Base-by-base conservation (phyloP, 257 asterid species). In the Solanum dulcamara region DNA sequence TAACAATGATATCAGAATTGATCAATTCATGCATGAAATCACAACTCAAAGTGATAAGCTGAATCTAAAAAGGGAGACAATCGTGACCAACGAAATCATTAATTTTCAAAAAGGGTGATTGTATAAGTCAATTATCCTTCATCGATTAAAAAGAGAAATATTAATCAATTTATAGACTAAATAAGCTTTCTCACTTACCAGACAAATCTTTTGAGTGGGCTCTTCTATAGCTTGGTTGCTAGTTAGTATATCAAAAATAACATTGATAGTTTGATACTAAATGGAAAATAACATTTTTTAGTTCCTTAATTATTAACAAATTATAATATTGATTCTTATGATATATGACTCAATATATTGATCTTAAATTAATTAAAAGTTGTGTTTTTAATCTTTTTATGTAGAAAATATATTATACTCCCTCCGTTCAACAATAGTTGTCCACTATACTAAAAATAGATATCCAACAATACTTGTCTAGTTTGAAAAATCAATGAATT, bases 21-120 rank as follows among this genome's bases (percentile, higher is more conserved):
- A 10, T n/a, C 24, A 2, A 57, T 57, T 11, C 6, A 57, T n/a
- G n/a, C 14, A 22, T 5, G 30, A 51, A 14, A 57, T 3, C 2
- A 10, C 6, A 0, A 57, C 8, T 8, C n/a, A 11, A 3, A 57
- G 5, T 57, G 11, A 2, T 22, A 14, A 2, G 5, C 13, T 22
- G 1, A 20, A 57, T 22, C 24, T 12, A 57, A 57, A 6, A 57
- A 0, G 14, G 1, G 4, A 9, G 67, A 4, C 32, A 59, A 59
- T 10, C 10, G n/a, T 10, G 32, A 59, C 0, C 17, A 59, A 59
- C 7, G 9, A 59, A 9, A 2, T 24, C 7, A 59, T 24, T 59
- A 1, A 9, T n/a, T 10, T 3, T 59, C 0, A 10, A 0, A 0
- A n/a, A 1, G 0, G 7, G 0, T 10, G 3, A n/a, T 59, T 59